Conservation (phyloP, 2,329 filamentous ascomycete species). For the Ilyonectria mors-panacis region DNA sequence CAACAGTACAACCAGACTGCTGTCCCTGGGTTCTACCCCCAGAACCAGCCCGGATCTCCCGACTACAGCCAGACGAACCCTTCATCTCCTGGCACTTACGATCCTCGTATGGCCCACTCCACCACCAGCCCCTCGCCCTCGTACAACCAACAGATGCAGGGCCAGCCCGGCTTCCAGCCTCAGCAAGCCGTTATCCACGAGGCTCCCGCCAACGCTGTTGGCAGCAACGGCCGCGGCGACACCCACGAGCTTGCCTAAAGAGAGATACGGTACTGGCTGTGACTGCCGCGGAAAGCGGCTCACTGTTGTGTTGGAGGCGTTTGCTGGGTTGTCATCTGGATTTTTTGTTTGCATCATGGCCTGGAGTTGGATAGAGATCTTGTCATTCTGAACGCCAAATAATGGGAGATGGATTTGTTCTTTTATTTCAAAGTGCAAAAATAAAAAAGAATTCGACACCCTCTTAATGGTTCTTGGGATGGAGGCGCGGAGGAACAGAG, state of each 20-base stretch:
- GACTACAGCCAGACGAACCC: constrained; percentile 30
- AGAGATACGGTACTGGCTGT: not conserved
- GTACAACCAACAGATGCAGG: constrained; percentile 36
- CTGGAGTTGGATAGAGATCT: constrained; percentile 39
- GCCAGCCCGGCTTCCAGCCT: constrained; percentile 40
- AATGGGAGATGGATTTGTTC: constrained; percentile 24
- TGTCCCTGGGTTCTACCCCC: constrained; percentile 38
- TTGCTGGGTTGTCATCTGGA: constrained; percentile 26
- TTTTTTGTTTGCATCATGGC: constrained; percentile 33
- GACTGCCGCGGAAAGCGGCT: not conserved
- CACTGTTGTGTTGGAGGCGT: constrained; percentile 23
- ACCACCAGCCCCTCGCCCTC: constrained; percentile 39
- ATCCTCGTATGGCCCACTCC: constrained; percentile 39
- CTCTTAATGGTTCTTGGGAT: not conserved
- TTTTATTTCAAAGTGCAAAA: constrained; percentile 4
- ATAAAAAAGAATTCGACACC: constrained; percentile 9
- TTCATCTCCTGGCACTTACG: constrained; percentile 33
- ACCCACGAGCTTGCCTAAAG: constrained; percentile 58
- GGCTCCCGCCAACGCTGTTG: constrained; percentile 41
- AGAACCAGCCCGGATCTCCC: constrained; percentile 21
- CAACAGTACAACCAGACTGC: constrained; percentile 40
- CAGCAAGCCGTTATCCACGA: constrained; percentile 54
- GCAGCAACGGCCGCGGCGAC: constrained; percentile 49
- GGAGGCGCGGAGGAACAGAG: not conserved
- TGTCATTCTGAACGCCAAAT: constrained; percentile 22